Evolutionary conservation across 2,329 filamentous ascomycete genomes (phyloP), one percentile per base, ranked within the genome.

Genomic region (Fusarium fujikuroi): DNA sequence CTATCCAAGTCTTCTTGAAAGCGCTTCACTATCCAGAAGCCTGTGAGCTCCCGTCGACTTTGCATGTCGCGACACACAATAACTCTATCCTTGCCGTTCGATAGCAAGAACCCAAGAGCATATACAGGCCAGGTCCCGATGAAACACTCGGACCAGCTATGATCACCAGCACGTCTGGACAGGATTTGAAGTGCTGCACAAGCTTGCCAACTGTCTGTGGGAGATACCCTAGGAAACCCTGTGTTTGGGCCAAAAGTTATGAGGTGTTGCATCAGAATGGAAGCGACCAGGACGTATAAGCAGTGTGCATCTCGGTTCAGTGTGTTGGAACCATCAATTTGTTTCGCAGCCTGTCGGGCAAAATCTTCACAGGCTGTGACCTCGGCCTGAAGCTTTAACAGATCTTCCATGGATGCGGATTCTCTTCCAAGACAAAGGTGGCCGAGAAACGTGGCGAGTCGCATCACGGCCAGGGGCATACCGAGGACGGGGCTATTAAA

Each of bases 261-360:
- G 25, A 54, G 50, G 2, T 54, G 25, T 2, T 42, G 50, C 19
- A 54, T 40, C 19, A 54, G 50, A 7, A 54, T 42, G 14, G 36
- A 54, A 30, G 25, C 1, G 5, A 54, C 2, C 50, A 54, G 30
- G 7, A 23, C 25, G 25, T 30, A 40, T 30, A 54, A 10, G 23
- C 25, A 54, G 50, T 54, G n/a, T 4, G 50, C 25, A 1, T 54
- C 50, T 40, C 25, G 28, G 19, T 54, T 54, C 0, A 54, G 19
- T 15, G 0, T 1, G 7, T 54, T 19, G 4, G 15, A 40, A 1
- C 19, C 36, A 40, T 10, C 10, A 2, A 5, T 14, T 0, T 10
- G 50, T 3, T 30, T 34, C 1, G 4, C 36, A 18, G 50, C 50
- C 19, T 40, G 36, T 1, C 30, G 19, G 3, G 50, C 34, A 18